Conservation (phyloP, 2,329 filamentous ascomycete genomes). For the Aspergillus phoenicis region DNA sequence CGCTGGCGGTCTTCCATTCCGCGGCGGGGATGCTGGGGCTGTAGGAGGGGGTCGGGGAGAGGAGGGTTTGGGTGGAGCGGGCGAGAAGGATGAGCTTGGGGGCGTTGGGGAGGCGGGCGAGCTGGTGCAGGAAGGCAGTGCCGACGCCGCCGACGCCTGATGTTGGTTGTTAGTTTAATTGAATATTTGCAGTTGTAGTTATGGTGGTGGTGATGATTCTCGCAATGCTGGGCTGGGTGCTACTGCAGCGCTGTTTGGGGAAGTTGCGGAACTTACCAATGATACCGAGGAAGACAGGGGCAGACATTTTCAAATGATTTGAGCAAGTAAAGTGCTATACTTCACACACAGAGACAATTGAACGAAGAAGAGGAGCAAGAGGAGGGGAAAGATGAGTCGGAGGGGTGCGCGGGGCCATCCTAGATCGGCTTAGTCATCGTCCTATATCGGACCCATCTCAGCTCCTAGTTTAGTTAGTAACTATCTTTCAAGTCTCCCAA, state of each 20-base stretch:
- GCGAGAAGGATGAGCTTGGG: constrained; percentile 82
- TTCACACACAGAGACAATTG: neutral
- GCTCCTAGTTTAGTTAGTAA: neutral
- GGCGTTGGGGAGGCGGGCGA: constrained; percentile 68
- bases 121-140: constrained; percentile 84
- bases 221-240: neutral
- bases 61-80: constrained; percentile 80
- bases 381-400: constrained; percentile 10
- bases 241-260: neutral
- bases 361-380: neutral
- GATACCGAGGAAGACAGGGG: constrained; percentile 47
- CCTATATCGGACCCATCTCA: constrained; percentile 5
- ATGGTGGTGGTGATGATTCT: neutral
- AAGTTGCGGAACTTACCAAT: constrained; percentile 35
- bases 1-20: constrained; percentile 60
- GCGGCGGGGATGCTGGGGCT: constrained; percentile 63
- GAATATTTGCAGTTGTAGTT: neutral
- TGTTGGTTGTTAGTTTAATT: neutral
- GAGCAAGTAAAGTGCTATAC: neutral
- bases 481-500: neutral
- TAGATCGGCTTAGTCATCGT: constrained; percentile 15
- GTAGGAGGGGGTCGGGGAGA: constrained; percentile 68
- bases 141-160: constrained; percentile 90
- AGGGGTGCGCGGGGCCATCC: constrained; percentile 4
- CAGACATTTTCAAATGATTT: constrained; percentile 31